These are phyloP conservation scores for Musa beccarii DNA, from an alignment of 176 grass and related monocot genomes.

Conservation along the genomic window DNA sequence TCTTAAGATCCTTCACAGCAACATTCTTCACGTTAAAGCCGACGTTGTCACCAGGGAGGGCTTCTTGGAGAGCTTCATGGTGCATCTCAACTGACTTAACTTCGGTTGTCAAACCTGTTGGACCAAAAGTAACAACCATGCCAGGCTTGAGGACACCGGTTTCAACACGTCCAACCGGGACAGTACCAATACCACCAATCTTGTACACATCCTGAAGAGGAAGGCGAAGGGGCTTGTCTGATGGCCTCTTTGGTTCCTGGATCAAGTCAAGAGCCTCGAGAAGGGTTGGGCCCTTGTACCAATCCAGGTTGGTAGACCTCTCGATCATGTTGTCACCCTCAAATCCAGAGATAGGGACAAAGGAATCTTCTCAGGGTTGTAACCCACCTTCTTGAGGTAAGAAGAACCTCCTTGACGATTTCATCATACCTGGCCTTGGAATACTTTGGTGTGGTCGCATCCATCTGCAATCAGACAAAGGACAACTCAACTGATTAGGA, in stretches of 20 bases:
- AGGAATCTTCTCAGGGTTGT: conserved; percentile 78
- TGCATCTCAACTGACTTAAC: conserved; percentile 97
- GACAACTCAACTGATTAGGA: background rate
- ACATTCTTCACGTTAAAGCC: conserved; percentile 88
- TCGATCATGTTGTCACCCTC: conserved; percentile 92
- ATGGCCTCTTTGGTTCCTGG: conserved; percentile 72
- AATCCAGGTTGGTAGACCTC: conserved; percentile 76
- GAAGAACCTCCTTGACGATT: conserved; percentile 78
- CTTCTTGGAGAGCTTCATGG: conserved; percentile 75
- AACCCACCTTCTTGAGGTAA: conserved; percentile 73
- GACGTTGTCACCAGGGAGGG: conserved; percentile 64
- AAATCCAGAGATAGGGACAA: conserved; percentile 73
- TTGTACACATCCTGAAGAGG: conserved; percentile 99
- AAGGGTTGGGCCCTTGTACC: conserved; percentile 79
- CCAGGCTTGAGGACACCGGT: conserved; percentile 74
- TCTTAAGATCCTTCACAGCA: conserved; percentile 80
- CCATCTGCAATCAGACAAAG: conserved; percentile 37
- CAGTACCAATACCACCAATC: conserved; percentile 90
- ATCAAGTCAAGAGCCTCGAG: conserved; percentile 82
- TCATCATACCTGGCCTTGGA: conserved; percentile 68
- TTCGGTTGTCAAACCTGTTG: conserved; percentile 68
- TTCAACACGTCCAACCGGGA: conserved; percentile 72
- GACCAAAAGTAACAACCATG: conserved; percentile 78
- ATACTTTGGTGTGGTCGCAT: conserved; percentile 80
- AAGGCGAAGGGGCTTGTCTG: conserved; percentile 90